These are phyloP conservation scores for Amanita pseudoporphyria DNA, from an alignment of 768 basidiomycete genomes.

Conservation along the genomic window DNA sequence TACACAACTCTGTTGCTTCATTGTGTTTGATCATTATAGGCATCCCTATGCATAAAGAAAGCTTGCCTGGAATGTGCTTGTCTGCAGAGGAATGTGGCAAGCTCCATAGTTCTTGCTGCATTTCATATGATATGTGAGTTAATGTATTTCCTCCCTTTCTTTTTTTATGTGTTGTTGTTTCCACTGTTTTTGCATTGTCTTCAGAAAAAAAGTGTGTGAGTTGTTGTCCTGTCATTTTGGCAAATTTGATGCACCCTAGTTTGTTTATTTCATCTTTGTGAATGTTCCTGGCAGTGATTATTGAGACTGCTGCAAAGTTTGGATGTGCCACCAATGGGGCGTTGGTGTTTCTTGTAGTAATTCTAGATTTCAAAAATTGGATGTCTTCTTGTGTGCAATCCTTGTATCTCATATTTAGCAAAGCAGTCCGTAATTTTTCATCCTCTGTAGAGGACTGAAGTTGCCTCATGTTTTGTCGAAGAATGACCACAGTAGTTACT, in stretches of 20 bases:
- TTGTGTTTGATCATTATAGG: too few relatives aligned
- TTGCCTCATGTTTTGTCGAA: too few relatives aligned
- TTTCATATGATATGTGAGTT: slow-evolving; percentile 9
- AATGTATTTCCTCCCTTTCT: too few relatives aligned
- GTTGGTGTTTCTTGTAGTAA: slow-evolving; percentile 6
- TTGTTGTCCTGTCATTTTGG: slow-evolving; percentile 15
- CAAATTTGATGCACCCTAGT: slow-evolving; percentile 18
- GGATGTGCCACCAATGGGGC: background rate
- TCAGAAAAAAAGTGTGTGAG: slow-evolving; percentile 21
- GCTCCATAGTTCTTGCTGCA: too few relatives aligned
- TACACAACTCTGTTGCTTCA: too few relatives aligned
- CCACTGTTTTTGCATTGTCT: slow-evolving; percentile 8
- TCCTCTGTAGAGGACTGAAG: background rate
- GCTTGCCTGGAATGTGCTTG: too few relatives aligned
- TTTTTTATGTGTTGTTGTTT: background rate
- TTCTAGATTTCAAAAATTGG: too few relatives aligned
- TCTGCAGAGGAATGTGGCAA: too few relatives aligned
- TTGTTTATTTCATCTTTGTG: slow-evolving; percentile 24
- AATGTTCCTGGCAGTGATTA: slow-evolving; percentile 23
- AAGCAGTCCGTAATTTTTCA: slow-evolving; percentile 14
- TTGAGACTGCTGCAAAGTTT: slow-evolving; percentile 20
- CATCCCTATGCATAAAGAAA: slow-evolving; percentile 21
- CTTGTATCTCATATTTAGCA: too few relatives aligned
- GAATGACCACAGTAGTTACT: too few relatives aligned
- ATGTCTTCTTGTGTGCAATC: slow-evolving; percentile 24